Evolutionary conservation across 78 protist species (phyloP).

Genomic region (Creolimax fragrantissima): DNA sequence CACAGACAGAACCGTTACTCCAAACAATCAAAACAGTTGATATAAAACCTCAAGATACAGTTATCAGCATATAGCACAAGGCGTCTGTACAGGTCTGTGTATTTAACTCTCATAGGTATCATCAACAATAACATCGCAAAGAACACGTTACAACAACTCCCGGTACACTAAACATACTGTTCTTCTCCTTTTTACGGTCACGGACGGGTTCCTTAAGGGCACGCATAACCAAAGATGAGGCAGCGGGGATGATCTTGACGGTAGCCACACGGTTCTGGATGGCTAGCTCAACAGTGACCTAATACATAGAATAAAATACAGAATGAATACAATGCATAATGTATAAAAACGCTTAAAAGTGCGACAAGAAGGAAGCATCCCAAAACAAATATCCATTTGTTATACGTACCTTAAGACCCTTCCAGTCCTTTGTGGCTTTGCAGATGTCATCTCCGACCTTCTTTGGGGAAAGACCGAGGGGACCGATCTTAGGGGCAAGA

Average conservation of each 20-base stretch:
- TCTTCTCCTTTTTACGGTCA: slow-evolving; percentile 97
- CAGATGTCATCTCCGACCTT: slow-evolving; percentile 96
- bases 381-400: neutral
- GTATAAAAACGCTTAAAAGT: neutral
- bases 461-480: slow-evolving; percentile 96
- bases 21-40: no score
- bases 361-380: neutral
- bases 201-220: slow-evolving; percentile 97
- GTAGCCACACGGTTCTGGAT: slow-evolving; percentile 92
- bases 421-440: slow-evolving; percentile 87
- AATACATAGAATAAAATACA: neutral
- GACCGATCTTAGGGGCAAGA: slow-evolving; percentile 97
- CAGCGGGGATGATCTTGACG: slow-evolving; percentile 88
- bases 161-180: slow-evolving; percentile 70
- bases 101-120: no score
- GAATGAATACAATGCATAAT: neutral
- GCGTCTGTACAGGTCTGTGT: no score
- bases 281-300: slow-evolving; percentile 76
- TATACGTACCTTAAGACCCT: slow-evolving; percentile 69
- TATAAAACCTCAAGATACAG: no score
- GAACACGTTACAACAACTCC: no score
- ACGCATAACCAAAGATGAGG: slow-evolving; percentile 83
- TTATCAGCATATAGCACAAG: no score
- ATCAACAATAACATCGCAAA: no score
- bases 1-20: neutral